Base-by-base conservation (phyloP, 139 green algal genomes). In the Astrephomene gubernaculifera region DNA sequence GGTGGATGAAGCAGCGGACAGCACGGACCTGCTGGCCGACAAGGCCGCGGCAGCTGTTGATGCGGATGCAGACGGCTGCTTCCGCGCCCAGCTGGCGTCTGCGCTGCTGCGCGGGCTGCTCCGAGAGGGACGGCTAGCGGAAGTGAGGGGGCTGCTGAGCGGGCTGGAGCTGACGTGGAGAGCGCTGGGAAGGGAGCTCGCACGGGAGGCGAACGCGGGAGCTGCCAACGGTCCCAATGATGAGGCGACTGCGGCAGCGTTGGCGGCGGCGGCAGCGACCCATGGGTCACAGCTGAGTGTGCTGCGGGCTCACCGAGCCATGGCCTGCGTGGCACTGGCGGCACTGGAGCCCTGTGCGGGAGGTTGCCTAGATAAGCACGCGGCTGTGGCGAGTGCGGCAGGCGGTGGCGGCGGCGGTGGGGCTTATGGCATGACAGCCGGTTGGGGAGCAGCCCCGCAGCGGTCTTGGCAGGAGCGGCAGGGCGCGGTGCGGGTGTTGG, bases 401-500 rank as follows among this genome's bases (percentile, higher is more conserved):
- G 4, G 12, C 31, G 63, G 31, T 2, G 63, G 1, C 63, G 63
- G 63, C 3, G 31, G 31, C 2, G 63, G 31, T 4, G 29, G 63
- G 57, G 19, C 57, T 65, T 57, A 57, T 6, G 57, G 57, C 9
- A n/a, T 22, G 19, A 14, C 14, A 22, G 57, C 19, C 57, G 57
- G 19, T 14, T 22, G 19, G 57, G 49, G 49, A 25, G 14, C 57
- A n/a, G 57, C 19, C n/a, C n/a, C n/a, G 63, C 43, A 33, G 71
- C 29, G 10, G 43, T 44, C 44, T 2, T 79, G 71, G 44, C 19
- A 7, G 71, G 43, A 41, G 44, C 45, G 14, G 72, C 72, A 80
- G 72, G 49, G n/a, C 2, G 38, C 71, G 71, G 29, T 44, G 49
- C 72, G 72, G 22, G 9, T 80, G 44, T 49, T 80, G 72, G 72